phyloP scores from a whole-genome alignment of 441 rosid species.

The Geranium incanum region DNA sequence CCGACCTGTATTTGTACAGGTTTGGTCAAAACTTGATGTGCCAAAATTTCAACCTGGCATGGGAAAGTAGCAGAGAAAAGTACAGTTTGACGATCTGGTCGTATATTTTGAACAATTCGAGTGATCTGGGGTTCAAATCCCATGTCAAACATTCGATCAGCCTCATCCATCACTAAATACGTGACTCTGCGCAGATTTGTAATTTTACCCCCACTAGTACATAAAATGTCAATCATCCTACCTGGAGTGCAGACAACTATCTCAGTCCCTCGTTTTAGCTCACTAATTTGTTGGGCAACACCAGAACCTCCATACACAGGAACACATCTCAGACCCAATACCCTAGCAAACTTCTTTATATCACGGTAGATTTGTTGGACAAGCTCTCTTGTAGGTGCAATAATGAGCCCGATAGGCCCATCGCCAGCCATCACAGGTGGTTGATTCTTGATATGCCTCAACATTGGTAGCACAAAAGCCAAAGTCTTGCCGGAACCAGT shows the following conservation, averaged over 20 bases:
- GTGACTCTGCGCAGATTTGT: conserved; percentile 82
- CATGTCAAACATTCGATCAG: conserved; percentile 98
- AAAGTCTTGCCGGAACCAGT: conserved; percentile 56
- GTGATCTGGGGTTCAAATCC: conserved; percentile 97
- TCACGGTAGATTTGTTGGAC: conserved; percentile 96
- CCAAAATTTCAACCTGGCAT: conserved; percentile 89
- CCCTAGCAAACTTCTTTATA: conserved; percentile 73
- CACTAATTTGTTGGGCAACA: conserved; percentile 96
- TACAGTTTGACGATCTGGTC: conserved; percentile 89
- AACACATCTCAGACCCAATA: conserved; percentile 70
- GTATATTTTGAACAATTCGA: conserved; percentile 82
- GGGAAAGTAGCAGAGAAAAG: conserved; percentile 97
- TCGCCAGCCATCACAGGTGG: conserved; percentile 91
- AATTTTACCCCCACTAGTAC: conserved; percentile 91
- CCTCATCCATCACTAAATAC: conserved; percentile 90
- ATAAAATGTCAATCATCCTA: conserved; percentile 92
- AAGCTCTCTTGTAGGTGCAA: conserved; percentile 99
- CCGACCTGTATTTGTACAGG: conserved; percentile 88
- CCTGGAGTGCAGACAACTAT: conserved; percentile 98
- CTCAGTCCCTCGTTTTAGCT: conserved; percentile 82
- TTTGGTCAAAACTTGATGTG: conserved; percentile 69
- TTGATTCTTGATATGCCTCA: conserved; percentile 96
- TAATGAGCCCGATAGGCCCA: conserved; percentile 86
- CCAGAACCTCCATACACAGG: conserved; percentile 98
- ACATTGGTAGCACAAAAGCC: conserved; percentile 93